These are phyloP conservation scores for Amanita pallidorosea DNA, from an alignment of 768 basidiomycete genomes.

Conservation along the genomic window DNA sequence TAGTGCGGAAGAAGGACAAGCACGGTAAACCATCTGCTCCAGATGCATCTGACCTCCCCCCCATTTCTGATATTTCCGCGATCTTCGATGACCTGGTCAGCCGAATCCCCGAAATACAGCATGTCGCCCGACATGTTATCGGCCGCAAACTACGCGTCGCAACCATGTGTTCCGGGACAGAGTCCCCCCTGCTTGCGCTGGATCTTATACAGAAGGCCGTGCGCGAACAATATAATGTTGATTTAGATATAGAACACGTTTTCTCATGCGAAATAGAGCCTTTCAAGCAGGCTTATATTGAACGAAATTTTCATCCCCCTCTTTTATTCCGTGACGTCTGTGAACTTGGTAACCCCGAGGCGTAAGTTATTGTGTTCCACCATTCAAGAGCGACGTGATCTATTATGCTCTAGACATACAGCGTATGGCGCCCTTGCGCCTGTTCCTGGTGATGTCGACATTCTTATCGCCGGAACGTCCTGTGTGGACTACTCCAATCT, in stretches of 20 bases:
- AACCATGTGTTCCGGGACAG: slow-evolving; percentile 97
- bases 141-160: slow-evolving; percentile 87
- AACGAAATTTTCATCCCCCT: slow-evolving; percentile 90
- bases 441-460: slow-evolving; percentile 86
- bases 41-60: slow-evolving; percentile 62
- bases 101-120: slow-evolving; percentile 53
- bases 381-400: slow-evolving; percentile 5
- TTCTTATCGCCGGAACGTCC: slow-evolving; percentile 89
- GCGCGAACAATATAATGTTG: slow-evolving; percentile 49
- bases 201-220: slow-evolving; percentile 75
- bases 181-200: slow-evolving; percentile 86
- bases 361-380: slow-evolving; percentile 36
- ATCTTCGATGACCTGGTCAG: slow-evolving; percentile 72
- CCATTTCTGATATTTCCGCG: slow-evolving; percentile 56
- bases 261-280: slow-evolving; percentile 97
- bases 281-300: slow-evolving; percentile 96
- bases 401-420: slow-evolving; percentile 50
- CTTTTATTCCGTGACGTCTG: slow-evolving; percentile 90
- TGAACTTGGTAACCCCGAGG: slow-evolving; percentile 69
- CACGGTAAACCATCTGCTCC: slow-evolving; percentile 30
- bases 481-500: slow-evolving; percentile 97
- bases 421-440: slow-evolving; percentile 81
- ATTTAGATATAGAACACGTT: slow-evolving; percentile 76
- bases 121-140: slow-evolving; percentile 51
- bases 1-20: slow-evolving; percentile 16